phyloP scores from a whole-genome alignment of 768 basidiomycete genomes.

The Boletus edulis region DNA sequence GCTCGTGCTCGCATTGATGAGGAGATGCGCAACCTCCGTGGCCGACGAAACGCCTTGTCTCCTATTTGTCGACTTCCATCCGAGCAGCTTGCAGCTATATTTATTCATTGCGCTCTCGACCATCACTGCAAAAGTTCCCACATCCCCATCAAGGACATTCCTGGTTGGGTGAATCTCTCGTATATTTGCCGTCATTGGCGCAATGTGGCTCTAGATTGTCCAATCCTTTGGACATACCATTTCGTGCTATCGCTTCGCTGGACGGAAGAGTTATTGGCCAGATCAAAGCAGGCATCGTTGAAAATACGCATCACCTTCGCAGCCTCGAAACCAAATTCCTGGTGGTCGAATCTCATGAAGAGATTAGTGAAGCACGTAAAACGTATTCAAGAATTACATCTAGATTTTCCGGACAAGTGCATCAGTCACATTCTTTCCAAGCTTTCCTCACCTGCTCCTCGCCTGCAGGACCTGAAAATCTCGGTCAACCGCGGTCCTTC shows the following conservation, averaged over 20 bases:
- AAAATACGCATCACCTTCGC: background rate
- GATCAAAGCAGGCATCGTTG: slow-evolving; percentile 40
- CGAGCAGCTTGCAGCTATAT: slow-evolving; percentile 14
- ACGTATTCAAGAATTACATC: background rate
- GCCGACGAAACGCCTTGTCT: slow-evolving; percentile 8
- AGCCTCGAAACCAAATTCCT: background rate
- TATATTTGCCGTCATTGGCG: slow-evolving; percentile 37
- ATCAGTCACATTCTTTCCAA: background rate
- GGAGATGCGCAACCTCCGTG: background rate
- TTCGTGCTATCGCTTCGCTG: slow-evolving; percentile 32
- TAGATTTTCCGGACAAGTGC: no score
- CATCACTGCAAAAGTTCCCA: background rate
- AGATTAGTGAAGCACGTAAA: background rate
- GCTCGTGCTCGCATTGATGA: background rate
- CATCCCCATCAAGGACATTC: background rate
- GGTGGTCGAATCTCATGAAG: background rate
- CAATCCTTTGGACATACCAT: slow-evolving; percentile 38
- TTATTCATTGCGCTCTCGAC: slow-evolving; percentile 2
- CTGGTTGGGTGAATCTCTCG: slow-evolving; percentile 9
- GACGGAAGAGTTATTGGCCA: slow-evolving; percentile 39
- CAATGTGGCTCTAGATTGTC: slow-evolving; percentile 37
- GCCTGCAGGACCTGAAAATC: background rate
- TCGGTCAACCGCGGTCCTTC: rapidly evolving
- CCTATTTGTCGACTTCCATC: slow-evolving; percentile 12
- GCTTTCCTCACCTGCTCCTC: background rate